Percentiles rank a stretch among this genome's conserved stretches.
phyloP scores from a whole-genome alignment of 2,329 filamentous ascomycete genomes.

The Xylariomycetidae sp. region DNA sequence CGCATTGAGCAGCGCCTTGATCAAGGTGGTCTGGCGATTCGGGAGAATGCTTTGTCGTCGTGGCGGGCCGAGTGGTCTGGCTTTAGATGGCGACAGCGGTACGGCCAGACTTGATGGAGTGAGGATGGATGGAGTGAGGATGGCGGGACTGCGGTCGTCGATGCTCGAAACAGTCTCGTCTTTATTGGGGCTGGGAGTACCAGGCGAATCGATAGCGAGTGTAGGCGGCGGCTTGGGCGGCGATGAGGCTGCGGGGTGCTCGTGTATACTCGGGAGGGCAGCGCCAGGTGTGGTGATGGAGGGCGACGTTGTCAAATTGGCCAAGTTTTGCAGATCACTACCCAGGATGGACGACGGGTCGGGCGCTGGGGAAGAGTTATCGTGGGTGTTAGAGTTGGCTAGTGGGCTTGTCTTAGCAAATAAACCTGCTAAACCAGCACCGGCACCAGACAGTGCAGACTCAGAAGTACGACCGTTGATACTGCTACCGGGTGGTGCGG shows the following conservation, averaged over 20 bases:
- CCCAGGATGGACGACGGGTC: constrained; percentile 13
- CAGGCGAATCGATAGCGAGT: constrained; percentile 6
- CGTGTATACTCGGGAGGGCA: constrained; percentile 29
- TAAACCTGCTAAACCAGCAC: no score
- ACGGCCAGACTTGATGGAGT: constrained; percentile 9
- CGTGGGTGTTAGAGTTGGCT: constrained; percentile 12
- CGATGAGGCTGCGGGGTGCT: constrained; percentile 21
- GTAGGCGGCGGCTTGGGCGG: constrained; percentile 7
- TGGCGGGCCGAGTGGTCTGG: constrained; percentile 24
- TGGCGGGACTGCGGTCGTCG: constrained; percentile 13
- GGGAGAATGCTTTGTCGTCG: constrained; percentile 42
- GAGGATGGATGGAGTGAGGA: constrained; percentile 11
- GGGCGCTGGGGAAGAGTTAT: constrained; percentile 3
- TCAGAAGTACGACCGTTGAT: no score
- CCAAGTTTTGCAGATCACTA: constrained; percentile 31
- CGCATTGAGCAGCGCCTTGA: constrained; percentile 49
- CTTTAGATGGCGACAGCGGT: constrained; percentile 14
- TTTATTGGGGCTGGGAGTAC: background rate
- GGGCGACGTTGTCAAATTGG: constrained; percentile 11
- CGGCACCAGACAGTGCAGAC: no score
- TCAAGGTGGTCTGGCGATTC: constrained; percentile 40
- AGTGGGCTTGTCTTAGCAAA: constrained; percentile 16
- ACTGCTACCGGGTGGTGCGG: no score
- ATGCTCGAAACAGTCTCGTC: constrained; percentile 4
- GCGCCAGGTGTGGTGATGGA: constrained; percentile 10